These are phyloP conservation scores for Rhizopogon vinicolor DNA, from an alignment of 768 basidiomycete genomes.

Conservation along the genomic window DNA sequence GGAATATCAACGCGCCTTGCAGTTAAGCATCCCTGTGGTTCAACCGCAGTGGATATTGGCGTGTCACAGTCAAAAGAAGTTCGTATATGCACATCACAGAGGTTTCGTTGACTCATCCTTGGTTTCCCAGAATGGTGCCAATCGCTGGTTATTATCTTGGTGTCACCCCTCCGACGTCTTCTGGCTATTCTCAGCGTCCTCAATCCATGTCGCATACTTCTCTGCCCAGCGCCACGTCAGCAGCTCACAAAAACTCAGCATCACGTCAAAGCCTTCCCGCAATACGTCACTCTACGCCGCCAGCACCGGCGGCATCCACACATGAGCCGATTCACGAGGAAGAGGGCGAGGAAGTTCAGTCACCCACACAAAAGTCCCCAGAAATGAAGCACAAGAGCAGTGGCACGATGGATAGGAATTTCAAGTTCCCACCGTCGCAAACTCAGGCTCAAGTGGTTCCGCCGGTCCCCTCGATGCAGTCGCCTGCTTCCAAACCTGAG, in stretches of 20 bases:
- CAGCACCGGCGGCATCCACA: slow-evolving; percentile 35
- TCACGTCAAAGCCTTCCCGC: slow-evolving; percentile 70
- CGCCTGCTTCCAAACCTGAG: slow-evolving; percentile 7
- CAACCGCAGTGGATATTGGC: slow-evolving; percentile 94
- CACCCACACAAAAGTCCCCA: slow-evolving; percentile 17
- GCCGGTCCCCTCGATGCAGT: slow-evolving; percentile 12
- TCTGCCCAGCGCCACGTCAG: slow-evolving; percentile 37
- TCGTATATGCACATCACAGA: slow-evolving; percentile 18
- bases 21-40: slow-evolving; percentile 91
- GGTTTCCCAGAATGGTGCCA: slow-evolving; percentile 70
- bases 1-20: slow-evolving; percentile 92
- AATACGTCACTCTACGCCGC: slow-evolving; percentile 38
- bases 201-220: slow-evolving; percentile 76
- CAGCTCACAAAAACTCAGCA: slow-evolving; percentile 30
- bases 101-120: background rate
- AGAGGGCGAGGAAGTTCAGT: slow-evolving; percentile 30
- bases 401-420: slow-evolving; percentile 76
- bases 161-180: slow-evolving; percentile 45
- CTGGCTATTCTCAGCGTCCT: slow-evolving; percentile 43
- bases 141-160: slow-evolving; percentile 83
- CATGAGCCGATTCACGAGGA: slow-evolving; percentile 36
- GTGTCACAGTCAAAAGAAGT: slow-evolving; percentile 84
- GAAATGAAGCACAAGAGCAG: slow-evolving; percentile 40
- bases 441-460: slow-evolving; percentile 2
- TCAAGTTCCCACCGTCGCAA: slow-evolving; percentile 61